Evolutionary conservation across 768 basidiomycete genomes (phyloP).

Genomic region (Boletus subcaerulescens): DNA sequence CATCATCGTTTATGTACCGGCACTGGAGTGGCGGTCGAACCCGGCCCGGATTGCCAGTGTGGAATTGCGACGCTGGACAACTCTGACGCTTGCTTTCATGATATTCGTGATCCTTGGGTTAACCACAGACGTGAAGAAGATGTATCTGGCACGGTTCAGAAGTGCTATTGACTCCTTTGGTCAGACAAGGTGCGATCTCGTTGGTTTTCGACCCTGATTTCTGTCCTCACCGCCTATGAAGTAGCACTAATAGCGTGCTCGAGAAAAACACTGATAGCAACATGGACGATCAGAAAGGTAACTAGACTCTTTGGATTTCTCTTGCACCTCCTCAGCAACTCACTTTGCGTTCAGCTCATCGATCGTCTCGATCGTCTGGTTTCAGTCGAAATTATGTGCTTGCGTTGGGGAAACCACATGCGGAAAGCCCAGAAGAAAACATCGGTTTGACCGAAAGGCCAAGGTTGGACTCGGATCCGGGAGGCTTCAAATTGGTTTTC

Average conservation of each 20-base stretch:
- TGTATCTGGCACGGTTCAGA: conserved; percentile 7
- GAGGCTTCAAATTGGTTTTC: neutral
- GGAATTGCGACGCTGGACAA: conserved; percentile 21
- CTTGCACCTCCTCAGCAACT: neutral
- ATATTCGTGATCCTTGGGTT: conserved; percentile 18
- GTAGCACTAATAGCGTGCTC: too few species aligned
- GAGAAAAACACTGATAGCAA: neutral
- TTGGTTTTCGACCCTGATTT: neutral
- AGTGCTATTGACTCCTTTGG: neutral
- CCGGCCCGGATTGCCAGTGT: neutral
- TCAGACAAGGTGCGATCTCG: neutral
- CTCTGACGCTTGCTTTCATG: conserved; percentile 6
- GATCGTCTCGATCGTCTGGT: neutral
- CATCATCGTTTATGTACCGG: conserved; percentile 7
- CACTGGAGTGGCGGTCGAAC: conserved; percentile 10
- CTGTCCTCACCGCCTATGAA: neutral
- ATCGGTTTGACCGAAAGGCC: neutral
- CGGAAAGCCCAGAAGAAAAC: neutral
- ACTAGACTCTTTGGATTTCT: neutral
- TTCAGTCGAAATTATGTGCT: neutral
- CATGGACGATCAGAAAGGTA: neutral
- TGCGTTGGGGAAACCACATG: neutral
- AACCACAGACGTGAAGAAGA: conserved; percentile 14
- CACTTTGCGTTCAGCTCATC: neutral
- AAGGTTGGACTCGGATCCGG: neutral